Conservation (phyloP, 148 eudicot genomes). For the Chenopodium quinoa region DNA sequence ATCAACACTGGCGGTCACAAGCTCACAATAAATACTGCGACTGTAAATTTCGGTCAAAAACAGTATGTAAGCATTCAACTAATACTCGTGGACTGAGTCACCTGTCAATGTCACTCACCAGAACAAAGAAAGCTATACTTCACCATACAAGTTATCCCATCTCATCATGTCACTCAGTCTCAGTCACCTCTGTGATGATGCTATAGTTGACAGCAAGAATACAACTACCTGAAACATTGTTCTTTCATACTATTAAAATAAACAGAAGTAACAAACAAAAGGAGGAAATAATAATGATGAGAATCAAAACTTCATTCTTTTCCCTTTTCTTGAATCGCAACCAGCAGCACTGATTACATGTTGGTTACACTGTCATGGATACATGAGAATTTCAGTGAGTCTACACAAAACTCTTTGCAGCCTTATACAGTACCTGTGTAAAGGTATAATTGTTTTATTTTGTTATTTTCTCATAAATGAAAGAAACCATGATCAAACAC, state of each 20-base stretch:
- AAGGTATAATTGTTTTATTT: conserved; percentile 15
- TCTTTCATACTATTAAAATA: background rate
- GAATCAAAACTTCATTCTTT: conserved; percentile 9
- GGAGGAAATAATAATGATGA: background rate
- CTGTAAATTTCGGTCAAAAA: background rate
- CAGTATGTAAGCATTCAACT: background rate
- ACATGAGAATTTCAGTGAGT: background rate
- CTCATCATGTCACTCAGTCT: background rate
- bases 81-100: background rate
- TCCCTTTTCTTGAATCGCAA: background rate
- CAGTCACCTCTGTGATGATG: background rate
- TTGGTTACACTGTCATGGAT: conserved; percentile 1
- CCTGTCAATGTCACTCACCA: conserved; percentile 1
- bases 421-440: conserved; percentile 10
- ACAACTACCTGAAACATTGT: background rate
- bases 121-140: background rate
- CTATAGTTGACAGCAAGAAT: background rate
- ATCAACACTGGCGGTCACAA: background rate
- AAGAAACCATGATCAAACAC: conserved; percentile 9
- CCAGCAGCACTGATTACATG: conserved; percentile 1
- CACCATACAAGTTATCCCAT: background rate
- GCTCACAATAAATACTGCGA: background rate
- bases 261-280: background rate
- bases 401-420: background rate
- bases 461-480: background rate